Percentiles rank a stretch among this genome's conserved stretches.
phyloP scores from a whole-genome alignment of 2,329 filamentous ascomycete species.

The Hypoxylon sp. region DNA sequence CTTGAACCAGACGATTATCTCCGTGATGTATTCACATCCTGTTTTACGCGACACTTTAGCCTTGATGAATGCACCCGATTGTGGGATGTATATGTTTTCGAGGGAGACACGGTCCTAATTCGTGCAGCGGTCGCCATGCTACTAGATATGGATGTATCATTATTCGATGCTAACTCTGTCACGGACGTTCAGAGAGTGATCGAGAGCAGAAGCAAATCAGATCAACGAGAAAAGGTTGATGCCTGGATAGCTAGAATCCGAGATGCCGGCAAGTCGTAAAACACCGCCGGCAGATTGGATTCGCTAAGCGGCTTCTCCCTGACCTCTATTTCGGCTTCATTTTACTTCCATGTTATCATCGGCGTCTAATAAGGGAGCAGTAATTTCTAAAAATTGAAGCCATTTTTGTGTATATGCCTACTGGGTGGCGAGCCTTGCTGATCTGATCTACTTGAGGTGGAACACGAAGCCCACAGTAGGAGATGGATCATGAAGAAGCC shows the following conservation, averaged over 20 bases:
- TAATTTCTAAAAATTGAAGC: background rate
- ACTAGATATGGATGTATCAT: slow-evolving; percentile 65
- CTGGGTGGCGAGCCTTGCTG: background rate
- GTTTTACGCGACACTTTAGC: slow-evolving; percentile 75
- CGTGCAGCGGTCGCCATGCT: slow-evolving; percentile 80
- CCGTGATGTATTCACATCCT: slow-evolving; percentile 71
- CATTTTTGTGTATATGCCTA: slow-evolving; percentile 7
- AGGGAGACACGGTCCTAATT: slow-evolving; percentile 81
- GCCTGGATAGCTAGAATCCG: slow-evolving; percentile 51
- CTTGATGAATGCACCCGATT: slow-evolving; percentile 80
- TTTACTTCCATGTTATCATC: background rate
- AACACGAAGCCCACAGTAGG: slow-evolving; percentile 15
- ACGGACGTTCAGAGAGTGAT: slow-evolving; percentile 61
- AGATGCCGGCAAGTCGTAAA: slow-evolving; percentile 45
- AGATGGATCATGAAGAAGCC: slow-evolving; percentile 4
- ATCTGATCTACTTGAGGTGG: slow-evolving; percentile 7
- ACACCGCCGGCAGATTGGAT: background rate
- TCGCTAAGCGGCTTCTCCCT: background rate
- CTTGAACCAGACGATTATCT: slow-evolving; percentile 70
- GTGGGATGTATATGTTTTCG: slow-evolving; percentile 88
- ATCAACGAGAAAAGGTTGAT: slow-evolving; percentile 48
- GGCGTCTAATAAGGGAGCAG: background rate
- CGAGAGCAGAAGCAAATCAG: slow-evolving; percentile 51
- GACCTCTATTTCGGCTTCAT: background rate
- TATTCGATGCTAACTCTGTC: slow-evolving; percentile 63